Evolutionary conservation across 129 eudicot genomes (phyloP).

Genomic region (Oenanthe sinensis): DNA sequence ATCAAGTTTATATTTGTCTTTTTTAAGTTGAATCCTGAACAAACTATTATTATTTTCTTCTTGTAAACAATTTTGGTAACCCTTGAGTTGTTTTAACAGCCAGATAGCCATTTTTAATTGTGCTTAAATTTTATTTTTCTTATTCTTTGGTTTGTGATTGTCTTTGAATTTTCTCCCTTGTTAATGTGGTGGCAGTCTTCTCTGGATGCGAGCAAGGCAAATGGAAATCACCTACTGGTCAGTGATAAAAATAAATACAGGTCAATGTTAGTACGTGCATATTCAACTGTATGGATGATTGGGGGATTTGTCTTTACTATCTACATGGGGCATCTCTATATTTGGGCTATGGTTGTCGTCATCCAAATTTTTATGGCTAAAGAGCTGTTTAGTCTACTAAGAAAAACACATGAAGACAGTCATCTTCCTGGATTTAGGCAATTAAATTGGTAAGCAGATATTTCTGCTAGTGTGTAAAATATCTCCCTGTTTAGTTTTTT

Average conservation of each 20-base stretch:
- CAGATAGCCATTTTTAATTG: not conserved
- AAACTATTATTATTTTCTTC: not conserved
- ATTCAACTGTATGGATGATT: conserved; percentile 94
- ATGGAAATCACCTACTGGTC: conserved; percentile 60
- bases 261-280: conserved; percentile 76
- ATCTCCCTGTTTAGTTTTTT: not conserved
- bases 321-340: conserved; percentile 97
- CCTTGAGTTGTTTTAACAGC: not conserved
- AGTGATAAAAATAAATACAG: conserved; percentile 75
- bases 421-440: conserved; percentile 86
- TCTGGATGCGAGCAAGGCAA: conserved; percentile 42
- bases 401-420: conserved; percentile 69
- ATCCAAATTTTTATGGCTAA: conserved; percentile 91
- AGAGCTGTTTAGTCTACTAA: conserved; percentile 75
- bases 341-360: conserved; percentile 88
- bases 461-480: not conserved
- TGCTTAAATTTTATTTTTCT: not conserved
- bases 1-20: not conserved
- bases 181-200: conserved; percentile 37
- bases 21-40: not conserved
- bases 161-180: not conserved
- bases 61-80: not conserved
- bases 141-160: not conserved
- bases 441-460: conserved; percentile 64
- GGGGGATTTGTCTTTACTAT: conserved; percentile 79